Evolutionary conservation across 2,329 filamentous ascomycete genomes (phyloP), one percentile per base, ranked within the genome.

Genomic region (Trichoderma lentiforme): DNA sequence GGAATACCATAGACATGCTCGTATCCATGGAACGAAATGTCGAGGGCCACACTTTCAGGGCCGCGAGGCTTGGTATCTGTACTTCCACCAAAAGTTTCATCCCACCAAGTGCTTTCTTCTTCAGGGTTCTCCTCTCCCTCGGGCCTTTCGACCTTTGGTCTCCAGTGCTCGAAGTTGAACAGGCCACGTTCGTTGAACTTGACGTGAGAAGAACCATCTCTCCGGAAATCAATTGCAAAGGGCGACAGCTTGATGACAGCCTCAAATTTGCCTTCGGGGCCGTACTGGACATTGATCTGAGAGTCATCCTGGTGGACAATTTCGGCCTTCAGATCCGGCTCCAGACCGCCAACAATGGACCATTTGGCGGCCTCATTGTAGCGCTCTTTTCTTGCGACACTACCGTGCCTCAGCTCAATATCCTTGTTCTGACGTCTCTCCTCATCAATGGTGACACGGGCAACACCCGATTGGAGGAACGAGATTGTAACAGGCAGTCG

Each of bases 51-150:
- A 79, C 95, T 96, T 82, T 99, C 96, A 0, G 96, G 96, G 1
- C 96, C 96, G 78, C 91, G 90, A n/a, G 96, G 95, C 83, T 99
- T 99, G 6, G 91, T 89, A 81, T 99, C 96, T 0, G 95, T 98
- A 80, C 96, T 97, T 73, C 95, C 95, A 74, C 95, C 95, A 81
- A 99, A 99, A 0, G 88, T 89, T 84, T 99, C 96, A 7, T 99
- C 96, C 96, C 96, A 99, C 94, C 94, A 98, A 4, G 95, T 98
- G 82, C 91, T 92, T 79, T 98, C 93, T 11, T 83, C 80, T 5
- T 79, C 82, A 62, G 83, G 81, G 71, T 85, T 86, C 71, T 90
- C 89, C 73, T 86, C 84, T 75, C 88, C 89, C 74, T 86, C 84
- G 9, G 82, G 79, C 76, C 86, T 84, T 56, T 97, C 95, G 18